Evolutionary conservation across 306 rosid species (phyloP).

Genomic region (Prinsepia uniflora): DNA sequence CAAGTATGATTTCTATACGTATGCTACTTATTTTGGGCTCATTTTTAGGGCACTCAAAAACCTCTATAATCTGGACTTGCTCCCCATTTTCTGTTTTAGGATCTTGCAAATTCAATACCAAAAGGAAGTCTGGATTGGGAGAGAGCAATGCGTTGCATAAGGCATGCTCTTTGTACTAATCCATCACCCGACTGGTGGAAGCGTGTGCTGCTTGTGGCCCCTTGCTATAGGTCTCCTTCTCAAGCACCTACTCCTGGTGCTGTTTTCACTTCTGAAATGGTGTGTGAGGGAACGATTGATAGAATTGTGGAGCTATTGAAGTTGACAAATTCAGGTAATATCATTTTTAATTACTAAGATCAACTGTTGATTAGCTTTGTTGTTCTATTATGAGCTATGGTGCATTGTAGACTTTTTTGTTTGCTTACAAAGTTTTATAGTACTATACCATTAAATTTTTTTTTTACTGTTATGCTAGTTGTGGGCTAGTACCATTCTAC

Average conservation of each 20-base stretch:
- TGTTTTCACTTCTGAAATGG: constrained; percentile 94
- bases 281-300: constrained; percentile 87
- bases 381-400: background rate
- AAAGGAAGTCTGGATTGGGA: constrained; percentile 99
- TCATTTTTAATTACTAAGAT: constrained; percentile 8
- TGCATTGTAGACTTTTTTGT: background rate
- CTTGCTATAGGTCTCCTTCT: constrained; percentile 65
- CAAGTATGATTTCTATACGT: constrained; percentile 14
- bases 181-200: constrained; percentile 99
- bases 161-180: constrained; percentile 87
- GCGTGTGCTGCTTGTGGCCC: constrained; percentile 86
- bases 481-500: constrained; percentile 6
- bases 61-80: constrained; percentile 19
- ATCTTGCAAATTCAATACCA: constrained; percentile 74
- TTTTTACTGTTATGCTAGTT: background rate
- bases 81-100: constrained; percentile 46
- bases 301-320: constrained; percentile 84
- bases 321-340: constrained; percentile 85
- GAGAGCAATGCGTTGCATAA: constrained; percentile 89
- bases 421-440: background rate
- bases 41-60: constrained; percentile 5
- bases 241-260: constrained; percentile 86
- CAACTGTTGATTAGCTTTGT: background rate
- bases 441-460: too few species aligned
- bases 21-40: constrained; percentile 6